A percentile compares a stretch with the other conserved stretches of the same genome.
phyloP scores from a whole-genome alignment of 768 basidiomycete genomes.

The Russula sp. region DNA sequence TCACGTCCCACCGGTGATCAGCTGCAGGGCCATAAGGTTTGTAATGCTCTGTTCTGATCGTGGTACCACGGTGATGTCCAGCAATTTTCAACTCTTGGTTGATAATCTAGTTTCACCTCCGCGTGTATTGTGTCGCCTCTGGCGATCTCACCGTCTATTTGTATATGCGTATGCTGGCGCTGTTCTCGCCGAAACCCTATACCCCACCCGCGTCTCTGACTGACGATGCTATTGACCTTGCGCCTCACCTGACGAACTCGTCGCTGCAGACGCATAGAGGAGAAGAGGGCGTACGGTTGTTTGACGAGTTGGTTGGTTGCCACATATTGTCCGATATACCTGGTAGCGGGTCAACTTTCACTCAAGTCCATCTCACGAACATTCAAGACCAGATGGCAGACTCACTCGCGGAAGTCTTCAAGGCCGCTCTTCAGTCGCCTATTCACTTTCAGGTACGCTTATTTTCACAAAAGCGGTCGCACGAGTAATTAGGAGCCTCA shows the following conservation, averaged over 20 bases:
- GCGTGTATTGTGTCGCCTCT: slow-evolving; percentile 76
- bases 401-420: slow-evolving; percentile 73
- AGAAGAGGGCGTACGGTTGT: slow-evolving; percentile 65
- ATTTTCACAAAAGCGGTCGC: neutral
- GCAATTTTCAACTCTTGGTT: neutral
- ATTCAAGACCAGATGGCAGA: slow-evolving; percentile 57
- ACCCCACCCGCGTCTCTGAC: slow-evolving; percentile 31
- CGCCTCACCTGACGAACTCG: slow-evolving; percentile 86
- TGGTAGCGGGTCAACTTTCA: slow-evolving; percentile 22
- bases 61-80: neutral
- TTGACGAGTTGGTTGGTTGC: slow-evolving; percentile 73
- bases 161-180: slow-evolving; percentile 73
- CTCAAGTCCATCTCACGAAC: slow-evolving; percentile 34
- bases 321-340: slow-evolving; percentile 35
- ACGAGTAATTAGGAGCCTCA: slow-evolving; percentile 27
- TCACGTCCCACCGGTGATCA: slow-evolving; percentile 18
- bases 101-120: slow-evolving; percentile 73
- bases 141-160: slow-evolving; percentile 77
- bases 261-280: slow-evolving; percentile 66
- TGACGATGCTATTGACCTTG: slow-evolving; percentile 42
- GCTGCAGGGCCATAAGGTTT: slow-evolving; percentile 54
- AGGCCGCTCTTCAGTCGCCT: slow-evolving; percentile 74
- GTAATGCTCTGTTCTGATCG: slow-evolving; percentile 13
- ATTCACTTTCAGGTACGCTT: slow-evolving; percentile 72
- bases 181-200: slow-evolving; percentile 81